Base-by-base conservation (phyloP, 208 protist genomes). In the Acanthamoeba triangularis region DNA sequence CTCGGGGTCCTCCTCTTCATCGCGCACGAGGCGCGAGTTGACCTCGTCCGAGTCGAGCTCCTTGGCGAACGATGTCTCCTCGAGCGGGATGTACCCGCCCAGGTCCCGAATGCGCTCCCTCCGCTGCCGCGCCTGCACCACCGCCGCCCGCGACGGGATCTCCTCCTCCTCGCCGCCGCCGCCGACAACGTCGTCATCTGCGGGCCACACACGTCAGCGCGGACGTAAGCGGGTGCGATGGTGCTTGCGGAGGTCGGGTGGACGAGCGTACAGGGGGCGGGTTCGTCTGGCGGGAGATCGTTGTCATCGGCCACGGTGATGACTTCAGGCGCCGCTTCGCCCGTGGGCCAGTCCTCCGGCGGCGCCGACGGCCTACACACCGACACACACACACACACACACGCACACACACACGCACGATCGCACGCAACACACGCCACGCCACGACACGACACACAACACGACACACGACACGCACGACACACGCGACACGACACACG, bases 1-100 rank as follows among this genome's bases (percentile, higher is more conserved):
- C 61, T 93, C 87, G 37, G 61, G 59, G 47, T 93, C 87, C 35
- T 78, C 61, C 87, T 93, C 87, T 93, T 93, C 87, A 28, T 93
- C 87, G 25, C 87, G 87, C 13, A 93, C 87, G 87, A 93, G 87
- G 35, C 87, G 87, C 23, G 87, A 93, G 33, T 72, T 41, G n/a
- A 74, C 33, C n/a, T 76, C 87, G 41, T 93, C 59, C 28, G 87
- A 30, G n/a, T 93, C 87, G 47, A 76, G 61, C 63, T 93, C 87
- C 23, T 56, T 47, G 61, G 87, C 23, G 28, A 87, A 87, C 8
- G 87, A 93, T 0, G 87, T 93, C 16, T 93, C 59, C 87, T 93
- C 87, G 35, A 93, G 56, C n/a, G 87, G 87, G 20, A 93, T 74
- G 63, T 28, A 76, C 6, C 63, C 87, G 35, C 61, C 61, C 56